A percentile compares a stretch with the other conserved stretches of the same genome.
These are phyloP conservation scores for Phaeosphaeria sp. DNA, from an alignment of 2,329 filamentous ascomycete species.

Conservation along the genomic window DNA sequence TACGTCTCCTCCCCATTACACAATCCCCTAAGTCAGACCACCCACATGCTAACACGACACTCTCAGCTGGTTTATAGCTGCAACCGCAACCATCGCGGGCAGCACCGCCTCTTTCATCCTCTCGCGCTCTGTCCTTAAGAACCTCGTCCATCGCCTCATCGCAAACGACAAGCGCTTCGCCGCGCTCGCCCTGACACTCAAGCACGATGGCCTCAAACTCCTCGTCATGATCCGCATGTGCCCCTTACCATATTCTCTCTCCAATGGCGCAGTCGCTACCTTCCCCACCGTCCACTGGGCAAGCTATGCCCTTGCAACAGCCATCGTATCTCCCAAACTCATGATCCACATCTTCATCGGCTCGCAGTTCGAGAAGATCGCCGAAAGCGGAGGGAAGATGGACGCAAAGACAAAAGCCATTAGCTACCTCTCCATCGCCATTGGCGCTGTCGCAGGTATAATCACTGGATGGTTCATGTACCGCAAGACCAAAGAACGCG, in stretches of 20 bases:
- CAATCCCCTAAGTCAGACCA: slow-evolving; percentile 37
- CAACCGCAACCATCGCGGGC: slow-evolving; percentile 78
- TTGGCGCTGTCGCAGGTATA: slow-evolving; percentile 74
- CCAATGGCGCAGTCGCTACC: slow-evolving; percentile 92
- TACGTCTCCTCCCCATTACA: slow-evolving; percentile 54
- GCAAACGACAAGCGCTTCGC: slow-evolving; percentile 86
- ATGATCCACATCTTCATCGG: slow-evolving; percentile 94
- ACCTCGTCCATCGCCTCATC: slow-evolving; percentile 80
- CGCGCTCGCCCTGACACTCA: slow-evolving; percentile 84
- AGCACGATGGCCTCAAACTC: slow-evolving; percentile 87
- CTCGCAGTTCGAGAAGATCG: slow-evolving; percentile 78
- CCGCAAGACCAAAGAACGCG: slow-evolving; percentile 60
- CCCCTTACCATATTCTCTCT: slow-evolving; percentile 88
- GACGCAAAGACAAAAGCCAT: slow-evolving; percentile 75
- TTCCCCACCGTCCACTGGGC: slow-evolving; percentile 83
- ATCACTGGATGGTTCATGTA: slow-evolving; percentile 87
- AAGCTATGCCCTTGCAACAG: slow-evolving; percentile 81
- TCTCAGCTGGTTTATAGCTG: slow-evolving; percentile 80
- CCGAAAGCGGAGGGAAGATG: slow-evolving; percentile 86
- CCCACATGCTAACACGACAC: slow-evolving; percentile 2
- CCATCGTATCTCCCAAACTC: slow-evolving; percentile 82
- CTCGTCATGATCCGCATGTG: slow-evolving; percentile 92
- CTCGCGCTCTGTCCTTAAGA: slow-evolving; percentile 77
- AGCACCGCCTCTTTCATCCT: slow-evolving; percentile 81
- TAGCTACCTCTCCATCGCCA: slow-evolving; percentile 81